Conservation (phyloP, 1,284 basidiomycete genomes). For the Pterulicium gracile region DNA sequence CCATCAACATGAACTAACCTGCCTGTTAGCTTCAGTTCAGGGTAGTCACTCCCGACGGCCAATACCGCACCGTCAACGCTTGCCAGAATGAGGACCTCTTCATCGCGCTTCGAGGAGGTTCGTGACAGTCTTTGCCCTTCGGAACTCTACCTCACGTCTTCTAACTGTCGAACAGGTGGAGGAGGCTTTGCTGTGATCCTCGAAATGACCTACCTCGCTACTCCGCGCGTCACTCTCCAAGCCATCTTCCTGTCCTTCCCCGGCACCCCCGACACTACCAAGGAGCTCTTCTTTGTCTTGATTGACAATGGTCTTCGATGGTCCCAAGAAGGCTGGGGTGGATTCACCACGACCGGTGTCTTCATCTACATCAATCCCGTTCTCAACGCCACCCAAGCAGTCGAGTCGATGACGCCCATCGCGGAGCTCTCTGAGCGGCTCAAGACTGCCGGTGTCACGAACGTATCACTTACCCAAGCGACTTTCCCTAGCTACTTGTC, state of each 20-base stretch:
- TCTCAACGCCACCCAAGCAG: too few relatives aligned
- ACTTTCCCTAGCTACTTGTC: too few relatives aligned
- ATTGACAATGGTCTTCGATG: not conserved
- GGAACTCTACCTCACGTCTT: not conserved
- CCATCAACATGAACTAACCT: too few relatives aligned
- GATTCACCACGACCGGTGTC: not conserved
- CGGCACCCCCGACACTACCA: not conserved
- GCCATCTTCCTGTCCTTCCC: not conserved
- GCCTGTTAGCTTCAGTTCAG: conserved; percentile 21
- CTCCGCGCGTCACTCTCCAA: not conserved
- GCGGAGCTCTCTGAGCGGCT: too few relatives aligned
- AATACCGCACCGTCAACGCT: conserved; percentile 19
- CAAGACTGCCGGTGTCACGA: too few relatives aligned
- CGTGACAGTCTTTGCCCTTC: not conserved
- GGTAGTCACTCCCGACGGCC: conserved; percentile 25
- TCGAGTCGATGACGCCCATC: too few relatives aligned
- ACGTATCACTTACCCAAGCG: too few relatives aligned
- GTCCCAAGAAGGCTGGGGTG: not conserved
- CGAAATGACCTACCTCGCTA: not conserved
- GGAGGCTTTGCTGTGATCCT: not conserved
- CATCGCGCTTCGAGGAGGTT: conserved; percentile 27
- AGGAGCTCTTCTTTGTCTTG: not conserved
- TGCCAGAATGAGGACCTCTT: conserved; percentile 27
- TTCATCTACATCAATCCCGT: too few relatives aligned
- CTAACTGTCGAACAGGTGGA: too few relatives aligned